Conservation (phyloP, 805 yeast genomes). For the Wickerhamiella alocasiicola region DNA sequence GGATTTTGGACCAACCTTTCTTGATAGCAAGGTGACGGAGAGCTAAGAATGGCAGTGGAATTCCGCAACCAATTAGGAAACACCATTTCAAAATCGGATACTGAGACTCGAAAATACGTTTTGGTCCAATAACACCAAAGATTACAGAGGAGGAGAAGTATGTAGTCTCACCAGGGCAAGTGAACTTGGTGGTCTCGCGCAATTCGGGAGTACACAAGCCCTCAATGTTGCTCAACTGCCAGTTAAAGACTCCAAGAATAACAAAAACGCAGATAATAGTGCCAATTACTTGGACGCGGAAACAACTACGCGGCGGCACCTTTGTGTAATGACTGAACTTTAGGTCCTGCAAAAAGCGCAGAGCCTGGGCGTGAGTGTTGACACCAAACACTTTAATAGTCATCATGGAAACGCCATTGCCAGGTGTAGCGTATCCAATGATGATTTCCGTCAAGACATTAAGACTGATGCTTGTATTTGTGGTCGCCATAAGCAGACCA, state of each 20-base stretch:
- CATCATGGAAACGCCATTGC: constrained; percentile 8
- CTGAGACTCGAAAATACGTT: constrained; percentile 34
- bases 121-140: constrained; percentile 56
- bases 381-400: constrained; percentile 47
- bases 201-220: constrained; percentile 36
- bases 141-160: constrained; percentile 40
- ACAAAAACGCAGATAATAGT: constrained; percentile 34
- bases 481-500: constrained; percentile 46
- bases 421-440: constrained; percentile 52
- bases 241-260: constrained; percentile 31
- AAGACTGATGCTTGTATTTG: constrained; percentile 47
- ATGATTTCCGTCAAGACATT: constrained; percentile 52
- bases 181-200: constrained; percentile 29
- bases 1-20: constrained; percentile 17
- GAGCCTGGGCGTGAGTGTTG: constrained; percentile 51
- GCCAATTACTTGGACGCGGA: constrained; percentile 30
- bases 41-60: constrained; percentile 19
- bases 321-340: constrained; percentile 36
- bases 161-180: constrained; percentile 30
- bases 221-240: constrained; percentile 32
- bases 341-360: constrained; percentile 41
- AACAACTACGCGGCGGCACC: constrained; percentile 33
- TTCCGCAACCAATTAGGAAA: constrained; percentile 41
- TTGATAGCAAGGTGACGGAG: constrained; percentile 13
- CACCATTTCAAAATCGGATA: constrained; percentile 55